These are phyloP conservation scores for Echites panduratus DNA, from an alignment of 257 asterid genomes.

Conservation along the genomic window DNA sequence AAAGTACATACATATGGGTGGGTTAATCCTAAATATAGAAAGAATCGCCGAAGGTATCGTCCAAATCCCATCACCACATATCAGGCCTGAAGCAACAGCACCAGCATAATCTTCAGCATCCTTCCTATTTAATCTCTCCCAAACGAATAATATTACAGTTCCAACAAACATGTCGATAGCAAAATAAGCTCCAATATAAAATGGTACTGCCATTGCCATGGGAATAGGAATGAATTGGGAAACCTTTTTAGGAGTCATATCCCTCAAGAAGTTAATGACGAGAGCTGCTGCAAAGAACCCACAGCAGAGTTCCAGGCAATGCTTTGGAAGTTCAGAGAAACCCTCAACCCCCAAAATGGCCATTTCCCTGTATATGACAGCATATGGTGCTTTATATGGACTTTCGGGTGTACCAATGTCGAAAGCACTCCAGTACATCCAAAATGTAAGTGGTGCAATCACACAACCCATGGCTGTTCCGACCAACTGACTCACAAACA, in stretches of 20 bases:
- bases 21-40: slow-evolving; percentile 81
- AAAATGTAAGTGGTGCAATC: slow-evolving; percentile 92
- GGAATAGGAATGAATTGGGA: slow-evolving; percentile 83
- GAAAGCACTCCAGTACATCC: slow-evolving; percentile 88
- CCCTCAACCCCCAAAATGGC: slow-evolving; percentile 93
- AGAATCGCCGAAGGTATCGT: slow-evolving; percentile 91
- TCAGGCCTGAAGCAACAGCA: slow-evolving; percentile 91
- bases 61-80: slow-evolving; percentile 94
- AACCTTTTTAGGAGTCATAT: slow-evolving; percentile 43
- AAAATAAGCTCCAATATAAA: slow-evolving; percentile 90
- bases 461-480: slow-evolving; percentile 97
- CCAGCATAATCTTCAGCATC: slow-evolving; percentile 78
- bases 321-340: slow-evolving; percentile 86
- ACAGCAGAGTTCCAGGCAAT: slow-evolving; percentile 66
- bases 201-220: slow-evolving; percentile 96
- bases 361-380: slow-evolving; percentile 86
- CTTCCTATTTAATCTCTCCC: slow-evolving; percentile 73
- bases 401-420: slow-evolving; percentile 91
- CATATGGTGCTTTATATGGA: slow-evolving; percentile 94
- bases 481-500: slow-evolving; percentile 86
- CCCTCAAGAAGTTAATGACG: slow-evolving; percentile 59
- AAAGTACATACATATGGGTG: slow-evolving; percentile 93
- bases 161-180: slow-evolving; percentile 96
- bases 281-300: slow-evolving; percentile 78
- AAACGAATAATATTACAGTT: slow-evolving; percentile 64